These are phyloP conservation scores for Pleurotus giganteus DNA, from an alignment of 768 basidiomycete genomes.

Conservation along the genomic window DNA sequence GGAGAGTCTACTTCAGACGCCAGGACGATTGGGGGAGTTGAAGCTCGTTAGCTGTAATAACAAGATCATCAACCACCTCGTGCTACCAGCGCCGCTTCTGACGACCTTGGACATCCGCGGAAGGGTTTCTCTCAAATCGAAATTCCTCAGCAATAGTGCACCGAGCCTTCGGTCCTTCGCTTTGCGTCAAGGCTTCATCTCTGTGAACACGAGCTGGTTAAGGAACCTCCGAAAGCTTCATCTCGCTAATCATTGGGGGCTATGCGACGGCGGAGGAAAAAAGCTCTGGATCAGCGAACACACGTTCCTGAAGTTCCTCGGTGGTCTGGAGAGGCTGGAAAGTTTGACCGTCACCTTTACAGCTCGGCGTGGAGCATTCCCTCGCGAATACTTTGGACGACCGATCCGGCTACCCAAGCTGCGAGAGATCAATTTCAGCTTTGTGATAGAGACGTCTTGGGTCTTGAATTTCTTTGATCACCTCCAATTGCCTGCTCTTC, in stretches of 20 bases:
- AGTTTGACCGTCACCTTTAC: too few species aligned
- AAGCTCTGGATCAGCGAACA: neutral
- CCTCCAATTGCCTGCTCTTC: too few species aligned
- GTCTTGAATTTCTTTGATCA: too few species aligned
- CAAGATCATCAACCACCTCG: neutral
- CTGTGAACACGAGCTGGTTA: neutral
- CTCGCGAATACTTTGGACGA: too few species aligned
- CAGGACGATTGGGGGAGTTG: neutral
- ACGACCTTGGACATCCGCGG: neutral
- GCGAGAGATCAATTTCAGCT: too few species aligned
- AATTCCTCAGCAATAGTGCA: neutral
- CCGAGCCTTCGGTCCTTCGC: neutral
- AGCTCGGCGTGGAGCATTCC: too few species aligned
- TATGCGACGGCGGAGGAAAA: neutral
- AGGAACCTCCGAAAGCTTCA: neutral
- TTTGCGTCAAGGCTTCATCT: neutral
- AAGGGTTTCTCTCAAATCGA: neutral
- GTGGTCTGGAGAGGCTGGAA: neutral
- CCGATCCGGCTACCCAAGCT: too few species aligned
- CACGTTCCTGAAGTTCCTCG: neutral
- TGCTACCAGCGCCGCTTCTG: neutral
- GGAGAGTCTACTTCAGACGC: neutral
- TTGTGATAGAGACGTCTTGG: too few species aligned
- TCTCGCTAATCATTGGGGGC: neutral
- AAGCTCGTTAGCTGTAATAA: neutral